phyloP scores from a whole-genome alignment of 768 basidiomycete species.

The Kwoniella heveanensis region DNA sequence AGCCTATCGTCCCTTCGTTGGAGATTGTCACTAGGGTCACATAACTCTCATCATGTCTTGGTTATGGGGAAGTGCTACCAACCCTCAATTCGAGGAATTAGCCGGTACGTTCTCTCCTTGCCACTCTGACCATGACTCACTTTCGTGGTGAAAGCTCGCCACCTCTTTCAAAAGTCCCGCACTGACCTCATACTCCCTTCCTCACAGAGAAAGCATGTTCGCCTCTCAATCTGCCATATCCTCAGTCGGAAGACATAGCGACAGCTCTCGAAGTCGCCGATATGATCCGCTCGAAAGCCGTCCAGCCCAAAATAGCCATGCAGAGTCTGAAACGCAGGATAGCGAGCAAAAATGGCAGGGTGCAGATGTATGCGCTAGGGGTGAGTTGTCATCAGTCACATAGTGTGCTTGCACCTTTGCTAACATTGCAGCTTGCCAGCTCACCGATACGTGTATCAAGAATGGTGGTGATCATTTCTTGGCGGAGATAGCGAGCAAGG shows the following conservation, averaged over 20 bases:
- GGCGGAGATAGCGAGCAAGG: conserved; percentile 76
- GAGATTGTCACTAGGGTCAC: not conserved
- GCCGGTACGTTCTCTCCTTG: conserved; percentile 40
- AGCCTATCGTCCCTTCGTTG: no score
- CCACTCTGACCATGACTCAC: no score
- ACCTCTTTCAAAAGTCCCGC: not conserved
- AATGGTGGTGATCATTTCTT: conserved; percentile 94
- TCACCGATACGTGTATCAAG: conserved; percentile 91
- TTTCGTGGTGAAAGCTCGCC: no score
- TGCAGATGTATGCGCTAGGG: conserved; percentile 80
- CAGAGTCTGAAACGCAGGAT: conserved; percentile 81
- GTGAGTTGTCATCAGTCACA: conserved; percentile 66
- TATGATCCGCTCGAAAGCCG: conserved; percentile 88
- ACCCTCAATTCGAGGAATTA: conserved; percentile 54
- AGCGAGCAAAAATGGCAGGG: conserved; percentile 93
- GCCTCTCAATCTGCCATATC: conserved; percentile 53
- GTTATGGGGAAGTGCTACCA: conserved; percentile 46
- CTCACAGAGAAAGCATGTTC: conserved; percentile 55
- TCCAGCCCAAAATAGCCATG: conserved; percentile 82
- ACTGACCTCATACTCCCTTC: conserved; percentile 3
- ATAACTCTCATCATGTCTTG: conserved; percentile 35
- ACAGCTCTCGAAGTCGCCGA: conserved; percentile 94
- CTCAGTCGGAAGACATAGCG: conserved; percentile 75
- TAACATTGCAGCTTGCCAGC: no score
- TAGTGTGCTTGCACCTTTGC: no score